Conservation (phyloP, 352 stramenopile genomes). For the Blastocystis sp. region DNA sequence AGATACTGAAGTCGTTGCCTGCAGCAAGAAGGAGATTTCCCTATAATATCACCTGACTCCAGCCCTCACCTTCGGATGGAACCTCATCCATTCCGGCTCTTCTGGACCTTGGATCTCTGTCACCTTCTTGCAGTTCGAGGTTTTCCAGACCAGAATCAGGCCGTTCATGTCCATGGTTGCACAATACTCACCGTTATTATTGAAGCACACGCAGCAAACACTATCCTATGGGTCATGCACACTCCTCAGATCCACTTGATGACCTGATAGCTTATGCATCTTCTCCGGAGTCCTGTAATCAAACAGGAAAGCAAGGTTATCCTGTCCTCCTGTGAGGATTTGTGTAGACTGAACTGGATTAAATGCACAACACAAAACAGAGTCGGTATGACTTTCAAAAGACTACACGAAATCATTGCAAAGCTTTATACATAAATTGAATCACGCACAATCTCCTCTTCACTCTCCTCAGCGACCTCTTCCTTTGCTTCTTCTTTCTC, state of each 20-base stretch:
- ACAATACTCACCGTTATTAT: background rate
- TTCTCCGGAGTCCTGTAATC: conserved; percentile 7
- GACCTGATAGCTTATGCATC: background rate
- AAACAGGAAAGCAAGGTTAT: conserved; percentile 51
- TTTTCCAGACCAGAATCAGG: background rate
- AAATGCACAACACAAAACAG: conserved; percentile 11
- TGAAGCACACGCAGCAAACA: conserved; percentile 35
- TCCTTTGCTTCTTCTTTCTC: background rate
- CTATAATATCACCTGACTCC: background rate
- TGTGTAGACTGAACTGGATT: background rate
- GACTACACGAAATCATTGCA: background rate
- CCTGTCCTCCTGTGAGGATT: conserved; percentile 27
- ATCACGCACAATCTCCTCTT: background rate
- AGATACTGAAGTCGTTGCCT: conserved; percentile 49
- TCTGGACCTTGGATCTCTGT: background rate
- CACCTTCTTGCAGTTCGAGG: background rate
- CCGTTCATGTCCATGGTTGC: conserved; percentile 50
- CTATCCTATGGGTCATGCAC: background rate
- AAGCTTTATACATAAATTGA: conserved; percentile 15
- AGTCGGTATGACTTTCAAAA: conserved; percentile 52
- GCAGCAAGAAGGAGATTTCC: background rate
- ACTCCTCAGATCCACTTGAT: background rate
- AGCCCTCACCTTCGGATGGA: background rate
- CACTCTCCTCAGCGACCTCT: background rate
- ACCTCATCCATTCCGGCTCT: conserved; percentile 44